phyloP scores from a whole-genome alignment of 148 eudicot genomes.

The Euryodendron excelsum region DNA sequence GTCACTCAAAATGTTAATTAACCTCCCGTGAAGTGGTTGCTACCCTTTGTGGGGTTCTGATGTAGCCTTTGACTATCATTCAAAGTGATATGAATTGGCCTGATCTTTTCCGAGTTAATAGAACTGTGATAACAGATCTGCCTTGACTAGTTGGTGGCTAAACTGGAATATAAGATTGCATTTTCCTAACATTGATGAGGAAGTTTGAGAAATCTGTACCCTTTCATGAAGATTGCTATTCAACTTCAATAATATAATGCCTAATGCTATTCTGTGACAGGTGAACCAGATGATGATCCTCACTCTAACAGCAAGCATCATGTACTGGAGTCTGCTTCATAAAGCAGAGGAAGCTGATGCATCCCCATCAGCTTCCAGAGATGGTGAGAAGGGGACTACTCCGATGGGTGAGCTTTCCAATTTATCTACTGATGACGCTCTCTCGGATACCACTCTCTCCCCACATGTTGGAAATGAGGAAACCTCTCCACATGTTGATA shows the following conservation, averaged over 20 bases:
- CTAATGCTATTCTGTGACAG: constrained; percentile 27
- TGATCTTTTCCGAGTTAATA: background rate
- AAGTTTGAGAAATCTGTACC: too few relatives aligned
- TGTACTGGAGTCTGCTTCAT: constrained; percentile 84
- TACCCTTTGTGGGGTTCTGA: background rate
- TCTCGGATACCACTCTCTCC: constrained; percentile 9
- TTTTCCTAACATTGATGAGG: too few relatives aligned
- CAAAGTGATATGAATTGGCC: background rate
- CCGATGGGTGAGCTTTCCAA: too few relatives aligned
- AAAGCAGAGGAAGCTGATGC: constrained; percentile 47
- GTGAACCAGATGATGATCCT: constrained; percentile 91
- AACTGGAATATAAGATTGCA: too few relatives aligned
- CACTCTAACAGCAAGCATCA: constrained; percentile 78
- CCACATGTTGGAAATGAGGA: constrained; percentile 16
- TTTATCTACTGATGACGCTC: constrained; percentile 22
- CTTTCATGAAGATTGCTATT: too few relatives aligned
- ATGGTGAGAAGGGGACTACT: too few relatives aligned
- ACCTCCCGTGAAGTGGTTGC: background rate
- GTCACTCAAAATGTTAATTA: background rate
- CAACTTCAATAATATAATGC: too few relatives aligned
- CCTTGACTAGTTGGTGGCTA: too few relatives aligned
- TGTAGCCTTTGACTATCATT: background rate
- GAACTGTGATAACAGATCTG: too few relatives aligned
- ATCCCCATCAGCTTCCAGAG: too few relatives aligned
- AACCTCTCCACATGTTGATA: background rate